Conservation (phyloP, 208 protist species). For the Leishmania turanica region DNA sequence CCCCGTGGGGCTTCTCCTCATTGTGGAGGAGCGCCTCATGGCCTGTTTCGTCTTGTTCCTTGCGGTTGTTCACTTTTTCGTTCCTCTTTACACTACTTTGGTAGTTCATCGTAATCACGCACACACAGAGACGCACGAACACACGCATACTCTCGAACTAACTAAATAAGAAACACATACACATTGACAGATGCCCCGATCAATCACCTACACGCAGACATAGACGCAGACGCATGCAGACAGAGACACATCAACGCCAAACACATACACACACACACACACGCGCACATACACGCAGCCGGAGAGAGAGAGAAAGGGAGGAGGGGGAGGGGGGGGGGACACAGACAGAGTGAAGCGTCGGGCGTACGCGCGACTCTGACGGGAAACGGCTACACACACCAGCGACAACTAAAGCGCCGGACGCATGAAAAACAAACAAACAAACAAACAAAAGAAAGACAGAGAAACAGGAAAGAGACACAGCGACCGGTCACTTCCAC, state of each 20-base stretch:
- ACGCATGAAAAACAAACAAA: not conserved
- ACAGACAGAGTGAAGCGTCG: not conserved
- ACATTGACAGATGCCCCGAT: not conserved
- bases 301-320: not conserved
- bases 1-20: not conserved
- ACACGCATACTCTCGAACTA: not conserved
- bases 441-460: not conserved
- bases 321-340: too few species aligned
- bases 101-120: not conserved
- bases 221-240: not conserved
- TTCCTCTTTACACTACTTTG: not conserved
- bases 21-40: not conserved
- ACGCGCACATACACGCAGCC: not conserved
- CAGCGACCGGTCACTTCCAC: not conserved
- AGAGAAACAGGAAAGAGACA: not conserved
- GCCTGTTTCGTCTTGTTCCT: not conserved
- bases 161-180: not conserved
- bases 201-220: not conserved
- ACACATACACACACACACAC: too few species aligned
- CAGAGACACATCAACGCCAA: not conserved
- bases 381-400: not conserved
- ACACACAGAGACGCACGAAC: not conserved
- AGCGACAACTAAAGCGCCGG: not conserved
- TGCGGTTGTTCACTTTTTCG: not conserved
- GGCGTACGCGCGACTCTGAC: not conserved